Conservation (phyloP, 176 grass and related monocot genomes). For the Eleusine indica region DNA sequence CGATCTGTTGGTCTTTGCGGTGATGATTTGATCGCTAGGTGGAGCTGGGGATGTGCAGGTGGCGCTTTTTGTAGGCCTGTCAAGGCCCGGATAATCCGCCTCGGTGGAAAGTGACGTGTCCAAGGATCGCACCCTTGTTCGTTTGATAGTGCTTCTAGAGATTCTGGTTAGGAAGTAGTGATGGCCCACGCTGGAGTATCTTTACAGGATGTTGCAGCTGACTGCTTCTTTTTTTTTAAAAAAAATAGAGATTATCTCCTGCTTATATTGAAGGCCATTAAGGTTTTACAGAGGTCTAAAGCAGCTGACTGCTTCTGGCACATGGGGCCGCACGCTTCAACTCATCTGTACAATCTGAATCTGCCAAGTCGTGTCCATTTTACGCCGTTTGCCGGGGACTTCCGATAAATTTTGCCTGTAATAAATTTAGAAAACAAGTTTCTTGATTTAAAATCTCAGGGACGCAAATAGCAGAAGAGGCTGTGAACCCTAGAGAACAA, state of each 20-base stretch:
- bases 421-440: no score
- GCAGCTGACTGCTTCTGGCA: background rate
- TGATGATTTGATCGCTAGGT: background rate
- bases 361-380: no score
- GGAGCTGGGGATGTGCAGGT: background rate
- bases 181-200: background rate
- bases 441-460: no score
- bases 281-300: no score
- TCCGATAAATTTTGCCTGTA: no score
- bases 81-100: background rate
- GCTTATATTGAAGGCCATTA: no score
- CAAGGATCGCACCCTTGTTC: background rate
- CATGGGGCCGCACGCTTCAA: background rate
- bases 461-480: no score
- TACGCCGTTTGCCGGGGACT: no score
- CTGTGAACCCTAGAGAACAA: no score
- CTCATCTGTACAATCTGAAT: no score
- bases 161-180: background rate
- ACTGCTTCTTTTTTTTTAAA: background rate
- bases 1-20: background rate
- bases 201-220: background rate
- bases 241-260: no score
- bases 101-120: background rate
- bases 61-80: background rate
- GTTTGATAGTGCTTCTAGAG: background rate